Percentiles rank a stretch among this genome's conserved stretches.
phyloP scores from a whole-genome alignment of 257 asterid genomes.

The Misopates orontium region DNA sequence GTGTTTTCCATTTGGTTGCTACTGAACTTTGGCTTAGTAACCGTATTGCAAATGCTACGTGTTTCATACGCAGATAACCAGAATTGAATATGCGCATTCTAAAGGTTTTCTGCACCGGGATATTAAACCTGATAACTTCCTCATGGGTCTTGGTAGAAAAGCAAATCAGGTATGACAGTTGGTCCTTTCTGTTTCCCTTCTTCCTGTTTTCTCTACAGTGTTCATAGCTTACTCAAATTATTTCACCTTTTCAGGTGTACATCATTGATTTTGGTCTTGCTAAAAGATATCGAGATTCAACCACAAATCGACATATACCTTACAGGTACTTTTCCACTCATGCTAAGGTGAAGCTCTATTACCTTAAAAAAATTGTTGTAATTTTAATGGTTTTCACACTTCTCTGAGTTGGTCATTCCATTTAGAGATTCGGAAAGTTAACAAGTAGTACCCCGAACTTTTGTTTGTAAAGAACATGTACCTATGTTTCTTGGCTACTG shows the following conservation, averaged over 20 bases:
- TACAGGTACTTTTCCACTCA: slow-evolving; percentile 64
- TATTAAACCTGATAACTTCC: slow-evolving; percentile 94
- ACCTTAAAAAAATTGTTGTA: slow-evolving; percentile 17
- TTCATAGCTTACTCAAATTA: slow-evolving; percentile 17
- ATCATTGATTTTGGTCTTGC: slow-evolving; percentile 96
- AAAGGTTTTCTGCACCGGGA: slow-evolving; percentile 94
- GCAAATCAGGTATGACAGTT: slow-evolving; percentile 76
- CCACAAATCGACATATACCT: slow-evolving; percentile 81
- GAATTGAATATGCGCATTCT: slow-evolving; percentile 89
- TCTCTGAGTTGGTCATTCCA: too few species aligned
- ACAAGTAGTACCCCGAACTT: too few species aligned
- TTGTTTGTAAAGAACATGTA: too few species aligned
- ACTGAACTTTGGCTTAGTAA: neutral
- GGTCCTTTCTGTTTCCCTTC: neutral
- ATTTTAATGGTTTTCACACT: too few species aligned
- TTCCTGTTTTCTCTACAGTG: slow-evolving; percentile 18
- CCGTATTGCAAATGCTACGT: slow-evolving; percentile 17
- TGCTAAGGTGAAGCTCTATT: slow-evolving; percentile 4
- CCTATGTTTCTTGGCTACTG: too few species aligned
- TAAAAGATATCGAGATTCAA: slow-evolving; percentile 85
- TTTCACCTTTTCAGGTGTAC: slow-evolving; percentile 57
- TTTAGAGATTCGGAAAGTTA: too few species aligned
- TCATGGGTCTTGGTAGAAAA: slow-evolving; percentile 98
- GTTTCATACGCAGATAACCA: slow-evolving; percentile 56
- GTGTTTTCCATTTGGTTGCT: slow-evolving; percentile 18